A percentile compares a stretch with the other conserved stretches of the same genome.
Evolutionary conservation across 352 stramenopile species (phyloP).

Genomic region (Pythium brachiatum): DNA sequence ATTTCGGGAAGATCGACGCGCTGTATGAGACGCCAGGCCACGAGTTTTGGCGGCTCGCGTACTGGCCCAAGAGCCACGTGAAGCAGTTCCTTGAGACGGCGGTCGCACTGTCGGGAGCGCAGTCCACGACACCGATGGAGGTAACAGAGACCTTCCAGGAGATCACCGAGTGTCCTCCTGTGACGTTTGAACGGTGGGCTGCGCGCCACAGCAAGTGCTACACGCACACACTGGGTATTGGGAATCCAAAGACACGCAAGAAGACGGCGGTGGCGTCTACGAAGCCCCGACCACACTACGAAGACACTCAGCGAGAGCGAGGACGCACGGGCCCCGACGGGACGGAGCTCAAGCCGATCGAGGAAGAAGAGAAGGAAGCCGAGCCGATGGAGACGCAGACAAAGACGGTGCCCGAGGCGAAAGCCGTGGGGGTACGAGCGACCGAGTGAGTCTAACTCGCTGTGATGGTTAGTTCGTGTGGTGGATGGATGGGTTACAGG

Average conservation of each 20-base stretch:
- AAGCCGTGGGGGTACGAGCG: not conserved
- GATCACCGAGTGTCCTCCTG: slow-evolving; percentile 47
- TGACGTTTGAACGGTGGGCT: slow-evolving; percentile 56
- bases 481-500: not conserved
- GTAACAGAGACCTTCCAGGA: slow-evolving; percentile 48
- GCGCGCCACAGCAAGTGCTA: slow-evolving; percentile 45
- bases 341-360: slow-evolving; percentile 4
- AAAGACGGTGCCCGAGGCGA: not conserved
- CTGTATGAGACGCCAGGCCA: slow-evolving; percentile 14
- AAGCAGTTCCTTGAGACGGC: slow-evolving; percentile 29
- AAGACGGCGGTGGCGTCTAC: not conserved
- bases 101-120: slow-evolving; percentile 18
- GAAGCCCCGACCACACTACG: not conserved
- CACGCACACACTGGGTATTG: slow-evolving; percentile 33
- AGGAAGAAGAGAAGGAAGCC: slow-evolving; percentile 3
- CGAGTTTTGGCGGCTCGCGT: slow-evolving; percentile 27
- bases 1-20: slow-evolving; percentile 26
- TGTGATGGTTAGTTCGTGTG: not conserved
- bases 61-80: slow-evolving; percentile 28
- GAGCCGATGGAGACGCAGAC: slow-evolving; percentile 4
- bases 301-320: not conserved
- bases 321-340: not conserved
- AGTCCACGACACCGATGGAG: slow-evolving; percentile 19
- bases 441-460: not conserved
- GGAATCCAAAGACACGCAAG: not conserved